phyloP scores from a whole-genome alignment of 805 yeast species.

The Komagataella pastoris region DNA sequence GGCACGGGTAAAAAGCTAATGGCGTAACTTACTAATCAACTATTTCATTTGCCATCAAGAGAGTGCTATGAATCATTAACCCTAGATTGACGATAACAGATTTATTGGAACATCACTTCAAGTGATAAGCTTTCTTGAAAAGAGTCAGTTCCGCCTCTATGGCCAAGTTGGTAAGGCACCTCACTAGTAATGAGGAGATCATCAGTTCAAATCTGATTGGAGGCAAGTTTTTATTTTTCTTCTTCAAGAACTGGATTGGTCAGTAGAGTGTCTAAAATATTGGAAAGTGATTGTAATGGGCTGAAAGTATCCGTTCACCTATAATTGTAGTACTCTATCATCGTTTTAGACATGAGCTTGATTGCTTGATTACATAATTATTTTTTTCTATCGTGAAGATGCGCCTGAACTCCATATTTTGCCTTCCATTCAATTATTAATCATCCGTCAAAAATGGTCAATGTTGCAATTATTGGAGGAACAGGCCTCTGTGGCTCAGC shows the following conservation, averaged over 20 bases:
- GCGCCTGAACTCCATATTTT: background rate
- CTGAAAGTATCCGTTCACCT: too few relatives aligned
- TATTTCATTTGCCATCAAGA: too few relatives aligned
- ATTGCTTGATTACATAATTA: background rate
- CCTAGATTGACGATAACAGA: background rate
- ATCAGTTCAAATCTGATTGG: conserved; percentile 1
- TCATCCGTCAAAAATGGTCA: background rate
- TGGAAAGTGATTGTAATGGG: too few relatives aligned
- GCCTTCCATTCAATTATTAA: background rate
- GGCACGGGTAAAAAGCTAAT: too few relatives aligned
- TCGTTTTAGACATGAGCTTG: too few relatives aligned
- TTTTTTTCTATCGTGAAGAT: background rate
- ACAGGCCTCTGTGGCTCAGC: conserved; percentile 68
- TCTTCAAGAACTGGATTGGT: too few relatives aligned
- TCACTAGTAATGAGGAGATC: conserved; percentile 1
- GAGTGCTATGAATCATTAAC: too few relatives aligned
- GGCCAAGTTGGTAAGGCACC: conserved; percentile 2
- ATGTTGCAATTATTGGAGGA: conserved; percentile 39
- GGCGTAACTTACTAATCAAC: background rate
- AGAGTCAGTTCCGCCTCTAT: background rate
- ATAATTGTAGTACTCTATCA: too few relatives aligned
- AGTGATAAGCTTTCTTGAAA: too few relatives aligned
- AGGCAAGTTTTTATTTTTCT: background rate
- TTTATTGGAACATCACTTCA: conserved; percentile 1
- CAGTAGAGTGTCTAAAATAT: too few relatives aligned